Evolutionary conservation across 2,329 filamentous ascomycete genomes (phyloP), one percentile per base, ranked within the genome.

Genomic region (Neonectria neomacrospora): DNA sequence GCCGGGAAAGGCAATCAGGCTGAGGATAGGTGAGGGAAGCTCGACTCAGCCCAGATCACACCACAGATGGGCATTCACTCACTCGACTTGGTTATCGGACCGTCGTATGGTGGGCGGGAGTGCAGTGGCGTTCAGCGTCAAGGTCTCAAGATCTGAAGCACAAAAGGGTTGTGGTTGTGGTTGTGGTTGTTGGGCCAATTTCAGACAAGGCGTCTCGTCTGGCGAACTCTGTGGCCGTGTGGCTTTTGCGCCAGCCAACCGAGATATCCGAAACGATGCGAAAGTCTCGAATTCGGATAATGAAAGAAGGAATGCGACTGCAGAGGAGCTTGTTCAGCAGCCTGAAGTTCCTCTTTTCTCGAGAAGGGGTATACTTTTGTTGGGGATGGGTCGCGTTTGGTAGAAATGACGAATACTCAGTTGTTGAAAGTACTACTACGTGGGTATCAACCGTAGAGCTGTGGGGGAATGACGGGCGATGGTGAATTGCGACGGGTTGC

Each of bases 191-290:
- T 23, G 26, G 37, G 52, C 14, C 55, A 45, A 52, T 63, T 52
- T 48, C 16, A 60, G 34, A 56, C 53, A 28, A 28, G 30, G 18
- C 32, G 55, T 42, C 56, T 55, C 37, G 54, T 42, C 39, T 50
- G 54, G 44, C 44, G 22, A 60, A 4, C 44, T 39, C 16, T 44
- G 50, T 55, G 50, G 14, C 12, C 30, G 64, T 61, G 63, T 68
- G 58, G 54, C 55, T 68, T 68, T 61, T 42, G 64, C 54, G 54
- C 52, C 58, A 66, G 51, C 50, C 52, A 58, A 61, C 70, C 68
- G 65, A 66, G 70, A 57, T 56, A 54, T 65, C 53, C 61, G 65
- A 64, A 54, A 56, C 50, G 62, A 61, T 23, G 34, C 39, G 18
- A 61, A 64, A 39, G 45, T 47, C 56, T 60, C 54, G 18, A 37